phyloP scores from a whole-genome alignment of 306 rosid genomes.

The Vigna reflexopilosa region DNA sequence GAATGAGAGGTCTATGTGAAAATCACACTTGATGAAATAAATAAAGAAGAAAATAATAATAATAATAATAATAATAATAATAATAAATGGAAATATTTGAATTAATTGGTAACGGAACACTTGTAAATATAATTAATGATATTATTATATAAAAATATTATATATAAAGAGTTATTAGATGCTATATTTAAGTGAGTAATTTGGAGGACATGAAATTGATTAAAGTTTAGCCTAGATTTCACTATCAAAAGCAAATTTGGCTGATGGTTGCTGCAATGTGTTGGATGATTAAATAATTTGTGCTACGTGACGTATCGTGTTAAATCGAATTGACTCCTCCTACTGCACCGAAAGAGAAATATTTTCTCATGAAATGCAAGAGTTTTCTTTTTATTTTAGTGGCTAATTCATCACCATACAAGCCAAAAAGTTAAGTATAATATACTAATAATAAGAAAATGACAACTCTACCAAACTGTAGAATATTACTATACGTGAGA shows the following conservation, averaged over 20 bases:
- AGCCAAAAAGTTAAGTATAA: background rate
- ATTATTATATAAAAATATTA: too few species aligned
- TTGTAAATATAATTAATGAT: too few species aligned
- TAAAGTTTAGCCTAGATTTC: constrained; percentile 15
- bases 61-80: too few species aligned
- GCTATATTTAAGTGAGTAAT: too few species aligned
- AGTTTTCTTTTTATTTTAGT: background rate
- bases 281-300: constrained; percentile 19
- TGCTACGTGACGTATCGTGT: constrained; percentile 37
- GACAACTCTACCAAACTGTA: too few species aligned
- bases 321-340: constrained; percentile 14
- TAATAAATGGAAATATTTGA: too few species aligned
- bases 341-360: background rate
- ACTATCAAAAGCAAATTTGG: constrained; percentile 20
- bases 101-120: too few species aligned
- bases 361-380: background rate
- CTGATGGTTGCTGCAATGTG: constrained; percentile 22
- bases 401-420: background rate
- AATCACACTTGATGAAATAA: too few species aligned
- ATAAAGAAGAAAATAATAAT: too few species aligned
- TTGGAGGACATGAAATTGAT: background rate
- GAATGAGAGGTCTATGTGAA: too few species aligned
- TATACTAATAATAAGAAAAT: background rate
- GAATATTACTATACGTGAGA: too few species aligned
- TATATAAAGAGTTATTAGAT: too few species aligned